Evolutionary conservation across 768 basidiomycete species (phyloP), one percentile per base, ranked within the genome.

Genomic region (Lepiota venenata): DNA sequence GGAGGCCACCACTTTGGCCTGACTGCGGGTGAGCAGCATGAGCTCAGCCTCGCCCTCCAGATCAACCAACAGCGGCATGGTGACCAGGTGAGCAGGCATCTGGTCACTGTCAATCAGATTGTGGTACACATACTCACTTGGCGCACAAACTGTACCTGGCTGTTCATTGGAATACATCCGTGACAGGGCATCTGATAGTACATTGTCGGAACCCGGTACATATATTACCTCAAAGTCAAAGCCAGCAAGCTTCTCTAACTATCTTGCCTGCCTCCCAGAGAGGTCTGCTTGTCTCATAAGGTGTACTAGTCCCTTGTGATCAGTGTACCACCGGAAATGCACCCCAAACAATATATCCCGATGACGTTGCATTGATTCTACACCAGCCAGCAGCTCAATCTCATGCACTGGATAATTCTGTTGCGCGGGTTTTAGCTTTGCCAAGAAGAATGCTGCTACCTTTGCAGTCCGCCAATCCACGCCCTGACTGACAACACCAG

Each of bases 181-280:
- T 0, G 75, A 79, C 4, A 81, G 58, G 0, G 74, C 69, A 60
- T 81, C 76, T 0, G 72, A 68, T 0, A 73, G 56, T 0, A 66
- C 59, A 55, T 81, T 78, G 3, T 70, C 65, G 0, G 61, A 58
- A 0, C 77, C 78, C 0, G 69, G 63, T 1, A 69, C 62, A 50
- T 71, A 71, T 14, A 55, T 60, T 14, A 66, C 65, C 54, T 56
- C 60, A 46, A 63, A 80, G 38, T 78, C 68, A 52, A 74, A 80
- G 15, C 70, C 60, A 0, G 58, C 50, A 0, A 49, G 16, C 25
- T 58, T 58, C 18, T 53, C 58, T 1, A 54, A 18, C 76, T 75
- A 76, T 0, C 66, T 48, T 0, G 62, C 61, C 38, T 76, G 76
- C 0, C 65, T 56, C 0, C 63, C 56, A 0, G 72, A 71, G n/a